These are phyloP conservation scores for Ophiostoma tasmaniense DNA, from an alignment of 2,329 filamentous ascomycete genomes.

Conservation along the genomic window DNA sequence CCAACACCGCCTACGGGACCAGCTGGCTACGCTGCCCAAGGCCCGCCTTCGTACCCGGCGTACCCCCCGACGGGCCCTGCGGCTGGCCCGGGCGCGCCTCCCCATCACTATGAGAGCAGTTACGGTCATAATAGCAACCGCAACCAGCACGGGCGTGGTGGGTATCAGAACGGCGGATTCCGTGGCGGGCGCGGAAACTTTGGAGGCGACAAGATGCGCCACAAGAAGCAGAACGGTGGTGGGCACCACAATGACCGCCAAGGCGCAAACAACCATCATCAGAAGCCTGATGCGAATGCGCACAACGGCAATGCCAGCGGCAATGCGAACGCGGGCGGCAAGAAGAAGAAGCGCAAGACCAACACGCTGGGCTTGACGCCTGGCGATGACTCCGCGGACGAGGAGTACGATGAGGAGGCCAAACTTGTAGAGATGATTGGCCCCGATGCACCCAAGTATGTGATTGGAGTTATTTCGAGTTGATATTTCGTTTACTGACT, in stretches of 20 bases:
- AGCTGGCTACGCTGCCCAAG: conserved; percentile 24
- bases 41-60: conserved; percentile 28
- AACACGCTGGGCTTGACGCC: conserved; percentile 66
- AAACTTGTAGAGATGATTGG: conserved; percentile 46
- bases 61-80: conserved; percentile 32
- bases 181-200: conserved; percentile 28
- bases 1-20: conserved; percentile 20
- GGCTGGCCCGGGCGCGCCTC: conserved; percentile 24
- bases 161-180: conserved; percentile 28
- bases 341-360: conserved; percentile 64
- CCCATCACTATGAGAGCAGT: conserved; percentile 26
- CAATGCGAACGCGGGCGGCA: conserved; percentile 36
- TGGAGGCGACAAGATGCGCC: conserved; percentile 33
- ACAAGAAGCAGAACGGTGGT: conserved; percentile 22
- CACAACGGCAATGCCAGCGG: background rate
- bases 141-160: conserved; percentile 30
- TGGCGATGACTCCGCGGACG: conserved; percentile 56
- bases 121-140: conserved; percentile 24
- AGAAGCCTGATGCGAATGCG: conserved; percentile 41
- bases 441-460: conserved; percentile 48
- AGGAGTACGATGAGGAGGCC: conserved; percentile 63
- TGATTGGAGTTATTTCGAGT: background rate
- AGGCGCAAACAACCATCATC: conserved; percentile 26
- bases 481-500: conserved; percentile 14
- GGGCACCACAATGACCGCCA: background rate